Base-by-base conservation (phyloP, 768 basidiomycete genomes). In the Mycena leptocephala region DNA sequence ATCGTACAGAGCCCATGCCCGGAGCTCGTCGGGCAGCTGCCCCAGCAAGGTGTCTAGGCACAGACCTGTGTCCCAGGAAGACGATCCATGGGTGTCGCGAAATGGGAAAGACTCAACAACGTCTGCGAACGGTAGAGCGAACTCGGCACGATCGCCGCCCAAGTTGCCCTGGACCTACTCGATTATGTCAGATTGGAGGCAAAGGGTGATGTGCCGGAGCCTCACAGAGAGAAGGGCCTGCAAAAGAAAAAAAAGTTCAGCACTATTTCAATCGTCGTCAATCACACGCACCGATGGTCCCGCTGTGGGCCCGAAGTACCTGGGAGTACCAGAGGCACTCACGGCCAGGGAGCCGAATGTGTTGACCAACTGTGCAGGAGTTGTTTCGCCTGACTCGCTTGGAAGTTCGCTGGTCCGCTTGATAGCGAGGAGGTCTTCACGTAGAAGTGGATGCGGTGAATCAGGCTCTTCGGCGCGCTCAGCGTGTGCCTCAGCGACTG, bases 281-380 rank as follows among this genome's bases (percentile, higher is more conserved):
- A n/a, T 22, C 10, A 37, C 14, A 18, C 71, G 16, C 24, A 78
- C 77, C 30, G 66, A 39, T 18, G 74, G 62, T 8, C 77, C 77
- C 5, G 77, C 77, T 13, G 66, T 66, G 18, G 46, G 70, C 18
- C 77, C 77, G 13, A 73, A 66, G 30, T 78, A 76, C n/a, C 67
- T 58, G 5, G 62, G 28, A 2, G 58, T 67, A 1, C 71, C 74
- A 5, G 67, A 59, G 11, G 35, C 56, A 8, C 43, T 39, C 3
- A 73, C 43, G 1, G 65, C 37, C 43, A 73, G 24, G 1, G 74
- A 68, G 22, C 74, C 74, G 10, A 58, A 69, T 6, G 56, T 43
- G 32, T 68, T 46, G 8, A 32, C 51, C 6, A 46, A 20, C n/a
- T n/a, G n/a, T n/a, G n/a, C n/a, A n/a, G n/a, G n/a, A n/a, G n/a